Evolutionary conservation across 352 stramenopile genomes (phyloP).

Genomic region (Phytophthora quininea): DNA sequence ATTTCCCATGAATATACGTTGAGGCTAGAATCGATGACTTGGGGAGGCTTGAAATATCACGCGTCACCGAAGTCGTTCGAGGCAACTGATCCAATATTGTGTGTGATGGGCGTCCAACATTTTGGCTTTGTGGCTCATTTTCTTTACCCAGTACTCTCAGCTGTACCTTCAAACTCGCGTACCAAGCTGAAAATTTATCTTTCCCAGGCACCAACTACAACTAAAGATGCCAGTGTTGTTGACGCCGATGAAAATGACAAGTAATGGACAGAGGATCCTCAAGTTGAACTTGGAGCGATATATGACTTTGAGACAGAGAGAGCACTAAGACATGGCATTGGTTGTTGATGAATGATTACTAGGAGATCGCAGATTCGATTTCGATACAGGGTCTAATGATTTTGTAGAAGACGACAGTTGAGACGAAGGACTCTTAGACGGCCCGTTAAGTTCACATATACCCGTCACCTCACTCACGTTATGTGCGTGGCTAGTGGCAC

Average conservation of each 20-base stretch:
- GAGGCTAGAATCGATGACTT: constrained; percentile 1
- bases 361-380: no score
- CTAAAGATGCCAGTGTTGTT: background rate
- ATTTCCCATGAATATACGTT: background rate
- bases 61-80: constrained; percentile 11
- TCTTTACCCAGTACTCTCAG: constrained; percentile 14
- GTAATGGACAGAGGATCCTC: background rate
- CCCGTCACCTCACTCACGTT: background rate
- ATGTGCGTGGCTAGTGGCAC: background rate
- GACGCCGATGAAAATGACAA: background rate
- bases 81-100: constrained; percentile 15
- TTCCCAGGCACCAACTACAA: background rate
- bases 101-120: constrained; percentile 1
- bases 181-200: background rate
- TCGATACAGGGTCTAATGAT: no score
- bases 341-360: background rate
- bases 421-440: constrained; percentile 8
- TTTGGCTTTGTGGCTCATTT: constrained; percentile 19
- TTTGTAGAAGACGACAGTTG: constrained; percentile 4
- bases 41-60: constrained; percentile 1
- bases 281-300: background rate
- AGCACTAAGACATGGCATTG: background rate
- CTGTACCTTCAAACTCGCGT: constrained; percentile 7
- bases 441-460: background rate
- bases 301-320: constrained; percentile 3